phyloP scores from a whole-genome alignment of 352 stramenopile species.

The Thalassiosira hispida region DNA sequence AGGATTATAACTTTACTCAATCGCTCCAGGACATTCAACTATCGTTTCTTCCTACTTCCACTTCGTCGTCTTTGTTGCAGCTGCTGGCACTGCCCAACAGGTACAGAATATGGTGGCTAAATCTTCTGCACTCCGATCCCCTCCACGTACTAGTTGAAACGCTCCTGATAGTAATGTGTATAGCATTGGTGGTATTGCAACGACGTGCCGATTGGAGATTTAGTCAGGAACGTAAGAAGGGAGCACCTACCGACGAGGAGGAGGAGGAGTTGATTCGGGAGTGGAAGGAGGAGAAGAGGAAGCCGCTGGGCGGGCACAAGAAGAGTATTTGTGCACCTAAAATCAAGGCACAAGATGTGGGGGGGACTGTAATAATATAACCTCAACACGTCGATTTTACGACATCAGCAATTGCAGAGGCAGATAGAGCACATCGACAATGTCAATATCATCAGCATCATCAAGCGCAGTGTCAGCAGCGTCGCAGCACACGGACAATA shows the following conservation, averaged over 20 bases:
- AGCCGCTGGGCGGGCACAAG: slow-evolving; percentile 38
- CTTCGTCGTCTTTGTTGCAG: background rate
- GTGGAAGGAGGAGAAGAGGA: slow-evolving; percentile 66
- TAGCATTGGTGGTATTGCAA: slow-evolving; percentile 91
- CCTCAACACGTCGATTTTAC: too few species aligned
- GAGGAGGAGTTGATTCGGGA: slow-evolving; percentile 87
- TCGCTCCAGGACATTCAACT: background rate
- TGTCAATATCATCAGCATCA: too few species aligned
- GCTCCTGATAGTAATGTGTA: slow-evolving; percentile 94
- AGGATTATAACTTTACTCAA: background rate
- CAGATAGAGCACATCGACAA: too few species aligned
- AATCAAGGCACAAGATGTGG: too few species aligned
- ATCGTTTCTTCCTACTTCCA: background rate
- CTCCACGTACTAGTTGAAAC: slow-evolving; percentile 97
- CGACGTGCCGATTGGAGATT: slow-evolving; percentile 64
- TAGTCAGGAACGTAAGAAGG: slow-evolving; percentile 72
- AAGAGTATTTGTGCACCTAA: too few species aligned
- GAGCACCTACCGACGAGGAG: slow-evolving; percentile 90
- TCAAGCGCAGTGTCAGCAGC: too few species aligned
- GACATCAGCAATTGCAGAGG: too few species aligned
- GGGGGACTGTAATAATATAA: too few species aligned
- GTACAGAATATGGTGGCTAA: slow-evolving; percentile 83
- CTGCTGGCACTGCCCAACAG: slow-evolving; percentile 18
- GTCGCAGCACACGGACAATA: too few species aligned
- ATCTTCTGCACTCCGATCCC: slow-evolving; percentile 82